A percentile compares a stretch with the other conserved stretches of the same genome.
These are phyloP conservation scores for Tolypocladium paradoxum DNA, from an alignment of 2,329 filamentous ascomycete genomes.

Conservation along the genomic window DNA sequence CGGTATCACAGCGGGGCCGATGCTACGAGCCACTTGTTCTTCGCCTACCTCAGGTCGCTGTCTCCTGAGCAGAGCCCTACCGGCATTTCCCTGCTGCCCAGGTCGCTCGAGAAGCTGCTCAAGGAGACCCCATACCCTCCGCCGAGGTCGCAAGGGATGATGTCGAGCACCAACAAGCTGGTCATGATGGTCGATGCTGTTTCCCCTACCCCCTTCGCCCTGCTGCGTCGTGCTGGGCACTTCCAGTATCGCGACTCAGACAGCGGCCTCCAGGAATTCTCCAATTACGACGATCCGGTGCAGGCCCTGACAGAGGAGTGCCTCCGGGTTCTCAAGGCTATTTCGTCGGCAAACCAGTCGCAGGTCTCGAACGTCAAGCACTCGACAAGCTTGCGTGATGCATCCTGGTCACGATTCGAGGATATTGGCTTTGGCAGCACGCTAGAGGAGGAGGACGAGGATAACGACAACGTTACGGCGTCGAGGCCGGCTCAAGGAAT, in stretches of 20 bases:
- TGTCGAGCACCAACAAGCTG: constrained; percentile 74
- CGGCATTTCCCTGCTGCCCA: constrained; percentile 76
- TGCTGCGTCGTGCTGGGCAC: constrained; percentile 82
- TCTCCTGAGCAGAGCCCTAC: constrained; percentile 69
- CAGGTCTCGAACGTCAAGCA: constrained; percentile 59
- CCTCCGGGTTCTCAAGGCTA: constrained; percentile 75
- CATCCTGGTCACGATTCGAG: constrained; percentile 94
- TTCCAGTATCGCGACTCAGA: constrained; percentile 94
- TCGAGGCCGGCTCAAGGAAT: constrained; percentile 37
- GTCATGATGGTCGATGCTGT: constrained; percentile 95
- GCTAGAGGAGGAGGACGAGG: constrained; percentile 60
- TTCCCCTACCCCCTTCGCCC: constrained; percentile 85
- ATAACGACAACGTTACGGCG: constrained; percentile 40
- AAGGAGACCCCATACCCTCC: constrained; percentile 93
- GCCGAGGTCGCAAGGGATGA: constrained; percentile 62
- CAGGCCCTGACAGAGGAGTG: constrained; percentile 88
- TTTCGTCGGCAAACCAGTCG: constrained; percentile 82
- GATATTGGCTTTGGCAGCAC: constrained; percentile 81
- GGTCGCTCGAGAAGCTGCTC: constrained; percentile 81
- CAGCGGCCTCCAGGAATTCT: constrained; percentile 70
- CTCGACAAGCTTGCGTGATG: constrained; percentile 65
- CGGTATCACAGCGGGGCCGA: constrained; percentile 63
- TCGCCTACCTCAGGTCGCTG: constrained; percentile 86
- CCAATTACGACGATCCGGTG: constrained; percentile 81
- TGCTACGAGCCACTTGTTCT: constrained; percentile 94